These are phyloP conservation scores for button mushroom (Agaricus bisporus) DNA, from an alignment of 768 basidiomycete genomes.

Conservation along the genomic window DNA sequence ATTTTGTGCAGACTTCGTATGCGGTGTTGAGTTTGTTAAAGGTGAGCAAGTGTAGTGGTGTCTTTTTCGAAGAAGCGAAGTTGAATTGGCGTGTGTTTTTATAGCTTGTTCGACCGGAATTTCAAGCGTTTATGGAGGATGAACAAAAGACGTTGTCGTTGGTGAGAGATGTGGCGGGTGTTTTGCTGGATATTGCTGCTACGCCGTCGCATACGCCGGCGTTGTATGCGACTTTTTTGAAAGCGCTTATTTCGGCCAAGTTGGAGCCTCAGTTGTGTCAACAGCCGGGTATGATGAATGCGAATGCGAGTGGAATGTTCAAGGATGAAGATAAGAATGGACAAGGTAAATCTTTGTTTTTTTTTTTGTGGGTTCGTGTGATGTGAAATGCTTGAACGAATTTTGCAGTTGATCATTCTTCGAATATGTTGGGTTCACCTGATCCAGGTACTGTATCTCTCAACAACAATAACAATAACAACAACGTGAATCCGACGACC, in stretches of 20 bases:
- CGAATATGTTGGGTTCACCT: neutral
- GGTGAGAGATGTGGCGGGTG: conserved; percentile 76
- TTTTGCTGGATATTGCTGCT: conserved; percentile 71
- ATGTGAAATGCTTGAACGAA: too few relatives aligned
- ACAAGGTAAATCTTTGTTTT: too few relatives aligned
- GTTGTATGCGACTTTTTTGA: conserved; percentile 80
- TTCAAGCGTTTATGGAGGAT: conserved; percentile 67
- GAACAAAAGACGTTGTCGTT: conserved; percentile 66
- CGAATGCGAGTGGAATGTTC: conserved; percentile 15
- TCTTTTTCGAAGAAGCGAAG: too few relatives aligned
- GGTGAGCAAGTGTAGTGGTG: too few relatives aligned
- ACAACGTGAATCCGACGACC: neutral
- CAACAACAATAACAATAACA: neutral
- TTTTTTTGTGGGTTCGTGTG: too few relatives aligned
- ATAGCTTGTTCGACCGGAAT: conserved; percentile 80
- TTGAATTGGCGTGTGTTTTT: conserved; percentile 3
- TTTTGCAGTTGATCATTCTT: too few relatives aligned
- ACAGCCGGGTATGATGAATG: conserved; percentile 3
- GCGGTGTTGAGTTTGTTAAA: conserved; percentile 90
- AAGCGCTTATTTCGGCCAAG: conserved; percentile 63
- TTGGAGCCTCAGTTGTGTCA: conserved; percentile 19
- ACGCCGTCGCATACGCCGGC: conserved; percentile 85
- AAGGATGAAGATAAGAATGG: too few relatives aligned
- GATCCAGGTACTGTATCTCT: neutral
- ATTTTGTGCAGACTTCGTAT: conserved; percentile 90